phyloP scores from a whole-genome alignment of 306 rosid genomes.

The Prunus fruticosa region DNA sequence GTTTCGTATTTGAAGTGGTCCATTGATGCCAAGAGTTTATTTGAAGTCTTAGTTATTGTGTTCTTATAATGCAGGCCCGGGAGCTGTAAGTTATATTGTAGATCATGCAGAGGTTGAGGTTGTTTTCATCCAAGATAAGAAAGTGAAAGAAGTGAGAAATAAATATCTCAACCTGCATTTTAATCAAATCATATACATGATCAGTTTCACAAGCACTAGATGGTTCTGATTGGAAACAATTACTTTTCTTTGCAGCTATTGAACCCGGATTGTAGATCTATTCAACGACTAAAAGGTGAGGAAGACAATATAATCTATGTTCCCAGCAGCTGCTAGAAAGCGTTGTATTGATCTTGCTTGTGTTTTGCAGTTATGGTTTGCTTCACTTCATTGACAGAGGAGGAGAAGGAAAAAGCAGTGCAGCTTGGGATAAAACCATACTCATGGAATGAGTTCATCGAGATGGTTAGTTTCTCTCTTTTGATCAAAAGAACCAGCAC shows the following conservation, averaged over 20 bases:
- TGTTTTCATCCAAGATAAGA: conserved; percentile 38
- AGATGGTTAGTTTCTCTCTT: conserved; percentile 39
- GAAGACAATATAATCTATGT: conserved; percentile 4
- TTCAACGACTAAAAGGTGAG: conserved; percentile 62
- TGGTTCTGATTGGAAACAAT: conserved; percentile 23
- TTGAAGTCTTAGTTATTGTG: background rate
- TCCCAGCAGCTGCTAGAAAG: conserved; percentile 9
- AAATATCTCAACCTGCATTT: background rate
- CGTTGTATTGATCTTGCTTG: conserved; percentile 28
- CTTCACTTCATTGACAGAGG: conserved; percentile 67
- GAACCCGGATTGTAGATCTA: conserved; percentile 43
- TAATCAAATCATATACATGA: background rate
- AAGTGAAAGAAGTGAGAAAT: conserved; percentile 63
- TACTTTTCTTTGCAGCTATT: conserved; percentile 51
- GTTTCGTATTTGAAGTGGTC: background rate
- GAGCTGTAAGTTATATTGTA: conserved; percentile 55
- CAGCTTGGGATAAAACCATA: conserved; percentile 54
- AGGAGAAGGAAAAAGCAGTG: conserved; percentile 49
- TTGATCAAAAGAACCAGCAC: background rate
- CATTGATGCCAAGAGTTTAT: background rate
- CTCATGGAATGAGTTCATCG: conserved; percentile 74
- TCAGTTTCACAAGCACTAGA: background rate
- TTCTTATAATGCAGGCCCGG: conserved; percentile 44
- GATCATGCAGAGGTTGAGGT: conserved; percentile 64
- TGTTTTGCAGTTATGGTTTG: conserved; percentile 57